Base-by-base conservation (phyloP, 441 rosid genomes). In the Populus hybrid region DNA sequence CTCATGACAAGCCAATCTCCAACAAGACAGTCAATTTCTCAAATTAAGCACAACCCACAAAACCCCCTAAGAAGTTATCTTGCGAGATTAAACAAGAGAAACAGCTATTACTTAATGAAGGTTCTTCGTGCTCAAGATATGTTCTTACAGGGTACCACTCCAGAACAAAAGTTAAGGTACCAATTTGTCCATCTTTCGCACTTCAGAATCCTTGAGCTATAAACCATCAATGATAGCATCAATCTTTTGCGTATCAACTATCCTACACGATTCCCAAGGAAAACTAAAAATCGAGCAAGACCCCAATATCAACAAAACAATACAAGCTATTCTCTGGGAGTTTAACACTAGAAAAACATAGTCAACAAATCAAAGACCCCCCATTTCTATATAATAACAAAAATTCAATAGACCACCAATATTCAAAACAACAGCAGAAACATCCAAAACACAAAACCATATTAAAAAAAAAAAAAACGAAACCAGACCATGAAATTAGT, bases 401-500 rank as follows among this genome's bases (percentile, higher is more conserved):
- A 45, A 45, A 45, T 45, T 24, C 20, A 28, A 24, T 14, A 28
- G 28, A 9, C 10, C 64, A 20, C 4, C 28, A 59, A 74, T 61
- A 5, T 64, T 29, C 45, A 24, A 36, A 23, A 31, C 1, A 9
- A n/a, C 16, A 7, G 4, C n/a, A 64, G 23, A 8, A 11, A 29
- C 36, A n/a, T 28, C 8, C 5, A 64, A 70, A 21, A 8, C 72
- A 63, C 10, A 40, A 45, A 16, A 7, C 3, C 40, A 35, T 20
- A 18, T 9, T 18, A 8, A 24, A 59, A 24, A 67, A 59, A 29
- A 31, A 26, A 45, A 67, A 79, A 59, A 72, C 91, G 76, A 50
- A 73, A 40, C 12, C 93, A 29, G 80, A 95, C 97, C 97, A 95
- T 81, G 75, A 68, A 88, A 84, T 95, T 95, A 69, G 97, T 95